phyloP scores from a whole-genome alignment of 805 yeast species.

The Lachancea sp. region DNA sequence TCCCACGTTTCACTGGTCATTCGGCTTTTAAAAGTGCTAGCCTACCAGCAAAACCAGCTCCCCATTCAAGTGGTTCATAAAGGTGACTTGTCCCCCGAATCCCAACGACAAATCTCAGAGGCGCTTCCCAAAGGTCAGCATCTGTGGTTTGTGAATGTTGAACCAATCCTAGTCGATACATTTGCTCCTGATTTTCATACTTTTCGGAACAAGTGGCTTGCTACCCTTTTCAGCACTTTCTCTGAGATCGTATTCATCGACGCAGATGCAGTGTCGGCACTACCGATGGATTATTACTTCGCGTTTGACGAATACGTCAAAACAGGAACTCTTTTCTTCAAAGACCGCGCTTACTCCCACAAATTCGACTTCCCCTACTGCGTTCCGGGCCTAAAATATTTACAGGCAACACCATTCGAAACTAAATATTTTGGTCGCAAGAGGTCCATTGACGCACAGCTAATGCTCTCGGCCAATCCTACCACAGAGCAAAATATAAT shows the following conservation, averaged over 20 bases:
- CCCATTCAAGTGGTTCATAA: constrained; percentile 40
- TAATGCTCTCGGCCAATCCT: constrained; percentile 6
- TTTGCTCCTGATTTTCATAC: constrained; percentile 28
- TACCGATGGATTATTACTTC: constrained; percentile 34
- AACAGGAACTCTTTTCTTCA: constrained; percentile 42
- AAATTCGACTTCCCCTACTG: constrained; percentile 29
- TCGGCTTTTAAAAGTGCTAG: constrained; percentile 37
- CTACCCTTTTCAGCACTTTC: constrained; percentile 44
- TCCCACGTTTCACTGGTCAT: constrained; percentile 25
- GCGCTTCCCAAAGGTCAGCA: constrained; percentile 31
- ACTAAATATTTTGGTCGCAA: constrained; percentile 33
- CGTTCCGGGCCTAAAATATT: constrained; percentile 39
- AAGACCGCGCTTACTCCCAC: constrained; percentile 33
- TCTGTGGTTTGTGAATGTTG: constrained; percentile 38
- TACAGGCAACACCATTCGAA: constrained; percentile 42
- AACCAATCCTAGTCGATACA: constrained; percentile 16
- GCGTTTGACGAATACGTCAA: constrained; percentile 32
- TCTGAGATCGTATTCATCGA: constrained; percentile 45
- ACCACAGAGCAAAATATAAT: constrained; percentile 30
- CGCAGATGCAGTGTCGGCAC: constrained; percentile 43
- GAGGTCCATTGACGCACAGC: constrained; percentile 11
- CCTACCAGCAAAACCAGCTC: constrained; percentile 32
- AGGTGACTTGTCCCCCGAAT: constrained; percentile 31
- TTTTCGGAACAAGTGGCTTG: constrained; percentile 43
- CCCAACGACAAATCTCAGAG: constrained; percentile 30